Evolutionary conservation across 1,139 yeast species (phyloP).

Genomic region (Candida mesenterica): DNA sequence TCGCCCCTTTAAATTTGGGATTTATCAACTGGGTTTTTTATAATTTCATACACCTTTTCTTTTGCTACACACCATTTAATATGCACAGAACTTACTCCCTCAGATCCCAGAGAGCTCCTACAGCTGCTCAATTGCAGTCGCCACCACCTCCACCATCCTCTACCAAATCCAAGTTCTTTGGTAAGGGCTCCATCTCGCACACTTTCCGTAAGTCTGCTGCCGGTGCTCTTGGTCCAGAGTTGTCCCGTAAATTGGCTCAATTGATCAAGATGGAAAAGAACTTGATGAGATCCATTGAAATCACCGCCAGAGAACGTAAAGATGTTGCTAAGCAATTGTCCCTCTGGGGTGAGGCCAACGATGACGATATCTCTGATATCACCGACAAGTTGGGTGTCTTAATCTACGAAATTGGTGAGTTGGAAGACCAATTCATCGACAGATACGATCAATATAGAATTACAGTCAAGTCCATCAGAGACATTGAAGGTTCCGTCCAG

Average conservation of each 20-base stretch:
- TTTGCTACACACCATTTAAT: constrained; percentile 5
- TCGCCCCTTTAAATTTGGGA: constrained; percentile 11
- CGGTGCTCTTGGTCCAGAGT: constrained; percentile 75
- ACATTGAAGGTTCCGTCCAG: constrained; percentile 84
- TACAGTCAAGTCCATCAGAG: constrained; percentile 75
- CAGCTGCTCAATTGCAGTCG: constrained; percentile 75
- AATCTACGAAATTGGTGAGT: constrained; percentile 78
- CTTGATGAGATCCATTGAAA: constrained; percentile 75
- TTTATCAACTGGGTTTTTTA: constrained; percentile 4
- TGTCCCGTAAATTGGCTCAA: constrained; percentile 72
- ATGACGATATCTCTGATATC: constrained; percentile 80
- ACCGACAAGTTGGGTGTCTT: constrained; percentile 85
- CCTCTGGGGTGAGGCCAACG: constrained; percentile 82
- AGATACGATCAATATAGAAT: constrained; percentile 84
- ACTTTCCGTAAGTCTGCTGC: constrained; percentile 70
- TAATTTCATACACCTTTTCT: constrained; percentile 7
- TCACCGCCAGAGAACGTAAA: constrained; percentile 75
- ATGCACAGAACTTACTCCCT: constrained; percentile 86
- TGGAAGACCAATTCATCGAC: constrained; percentile 85
- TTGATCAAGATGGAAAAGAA: constrained; percentile 81
- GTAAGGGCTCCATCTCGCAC: constrained; percentile 66
- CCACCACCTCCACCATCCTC: constrained; percentile 81
- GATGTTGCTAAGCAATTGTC: constrained; percentile 83
- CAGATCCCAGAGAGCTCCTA: constrained; percentile 77
- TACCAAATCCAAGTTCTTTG: constrained; percentile 67